phyloP scores from a whole-genome alignment of 2,329 filamentous ascomycete genomes.

The Grosmannia serpens region DNA sequence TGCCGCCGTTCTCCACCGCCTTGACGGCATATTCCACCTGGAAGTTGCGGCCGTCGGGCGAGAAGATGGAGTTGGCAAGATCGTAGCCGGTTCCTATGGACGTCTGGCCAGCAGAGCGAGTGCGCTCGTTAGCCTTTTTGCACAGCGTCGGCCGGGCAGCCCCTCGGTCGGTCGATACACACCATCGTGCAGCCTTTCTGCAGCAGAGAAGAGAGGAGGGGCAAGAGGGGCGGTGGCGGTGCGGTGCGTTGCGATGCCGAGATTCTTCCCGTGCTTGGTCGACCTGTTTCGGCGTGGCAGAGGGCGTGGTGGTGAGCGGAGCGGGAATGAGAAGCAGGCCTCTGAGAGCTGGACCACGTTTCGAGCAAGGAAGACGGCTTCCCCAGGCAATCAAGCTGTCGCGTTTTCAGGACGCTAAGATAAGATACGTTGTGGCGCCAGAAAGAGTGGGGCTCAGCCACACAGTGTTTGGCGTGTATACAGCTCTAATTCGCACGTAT shows the following conservation, averaged over 20 bases:
- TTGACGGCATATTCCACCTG: conserved; percentile 99
- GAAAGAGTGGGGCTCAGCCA: neutral
- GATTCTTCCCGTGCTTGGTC: neutral
- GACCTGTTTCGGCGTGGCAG: neutral
- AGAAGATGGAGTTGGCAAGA: conserved; percentile 99
- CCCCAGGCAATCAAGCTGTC: neutral
- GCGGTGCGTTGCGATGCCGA: neutral
- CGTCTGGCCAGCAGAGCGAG: conserved; percentile 50
- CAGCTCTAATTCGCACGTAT: neutral
- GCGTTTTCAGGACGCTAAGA: neutral
- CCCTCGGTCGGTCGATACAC: neutral
- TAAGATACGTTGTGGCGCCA: neutral
- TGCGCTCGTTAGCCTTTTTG: too few relatives aligned
- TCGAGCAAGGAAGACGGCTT: too few relatives aligned
- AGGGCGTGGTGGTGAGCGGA: neutral
- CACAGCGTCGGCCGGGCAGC: too few relatives aligned
- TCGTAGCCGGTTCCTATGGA: conserved; percentile 99
- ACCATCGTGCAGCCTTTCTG: neutral
- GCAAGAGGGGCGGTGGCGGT: neutral
- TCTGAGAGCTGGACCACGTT: neutral
- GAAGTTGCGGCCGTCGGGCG: conserved; percentile 96
- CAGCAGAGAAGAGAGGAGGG: neutral
- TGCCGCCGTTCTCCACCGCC: conserved; percentile 96
- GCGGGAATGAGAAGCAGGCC: neutral
- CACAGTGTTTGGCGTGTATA: neutral